Conservation (phyloP, 2,329 filamentous ascomycete genomes). For the Tolypocladium ophioglossoides region DNA sequence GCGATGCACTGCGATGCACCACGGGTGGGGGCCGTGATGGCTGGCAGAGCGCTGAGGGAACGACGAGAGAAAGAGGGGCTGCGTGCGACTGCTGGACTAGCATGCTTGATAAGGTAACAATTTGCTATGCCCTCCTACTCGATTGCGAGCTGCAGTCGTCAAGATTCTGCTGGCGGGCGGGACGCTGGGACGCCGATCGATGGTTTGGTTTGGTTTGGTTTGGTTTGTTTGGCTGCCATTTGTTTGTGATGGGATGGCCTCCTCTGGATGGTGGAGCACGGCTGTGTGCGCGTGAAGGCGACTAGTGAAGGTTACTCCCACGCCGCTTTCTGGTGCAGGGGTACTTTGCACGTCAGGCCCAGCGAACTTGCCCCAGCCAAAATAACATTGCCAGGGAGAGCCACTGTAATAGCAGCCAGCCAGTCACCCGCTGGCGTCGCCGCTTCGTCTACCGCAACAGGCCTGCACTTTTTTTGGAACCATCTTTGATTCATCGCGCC, state of each 20-base stretch:
- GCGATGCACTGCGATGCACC: background rate
- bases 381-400: background rate
- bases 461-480: constrained; percentile 14
- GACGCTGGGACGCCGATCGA: background rate
- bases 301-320: background rate
- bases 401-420: background rate
- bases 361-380: background rate
- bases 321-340: background rate
- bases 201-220: background rate
- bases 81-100: background rate
- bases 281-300: too few relatives aligned
- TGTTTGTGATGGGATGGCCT: background rate
- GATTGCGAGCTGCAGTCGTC: background rate
- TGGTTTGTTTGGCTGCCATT: background rate
- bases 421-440: background rate
- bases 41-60: background rate
- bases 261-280: background rate
- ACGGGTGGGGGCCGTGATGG: background rate
- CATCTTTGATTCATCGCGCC: constrained; percentile 16
- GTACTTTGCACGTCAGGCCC: background rate
- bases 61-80: background rate
- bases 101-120: background rate
- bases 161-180: background rate
- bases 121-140: background rate
- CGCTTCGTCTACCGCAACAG: background rate